Evolutionary conservation across 148 eudicot genomes (phyloP).

Genomic region (Bassia scoparia): DNA sequence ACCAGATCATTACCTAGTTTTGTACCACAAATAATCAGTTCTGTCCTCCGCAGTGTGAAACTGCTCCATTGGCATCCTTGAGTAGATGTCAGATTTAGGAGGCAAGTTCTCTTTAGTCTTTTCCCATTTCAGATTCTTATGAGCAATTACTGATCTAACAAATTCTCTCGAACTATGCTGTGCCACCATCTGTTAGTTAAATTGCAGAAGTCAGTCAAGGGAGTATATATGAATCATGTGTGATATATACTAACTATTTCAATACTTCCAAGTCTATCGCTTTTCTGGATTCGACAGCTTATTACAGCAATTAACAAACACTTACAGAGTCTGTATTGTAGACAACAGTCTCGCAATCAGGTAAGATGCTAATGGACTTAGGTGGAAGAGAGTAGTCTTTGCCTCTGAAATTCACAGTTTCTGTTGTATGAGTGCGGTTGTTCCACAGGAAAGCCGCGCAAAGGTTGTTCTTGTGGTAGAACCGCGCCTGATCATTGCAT

Average conservation of each 20-base stretch:
- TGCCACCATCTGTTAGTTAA: slow-evolving; percentile 45
- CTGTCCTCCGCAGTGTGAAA: slow-evolving; percentile 47
- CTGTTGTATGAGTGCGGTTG: slow-evolving; percentile 34
- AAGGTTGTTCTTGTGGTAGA: slow-evolving; percentile 48
- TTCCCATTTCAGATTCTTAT: slow-evolving; percentile 59
- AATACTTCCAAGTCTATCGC: too few species aligned
- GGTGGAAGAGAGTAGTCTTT: slow-evolving; percentile 41
- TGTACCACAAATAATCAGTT: slow-evolving; percentile 86
- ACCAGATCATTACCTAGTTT: slow-evolving; percentile 47
- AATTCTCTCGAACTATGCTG: slow-evolving; percentile 67
- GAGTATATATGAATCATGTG: too few species aligned
- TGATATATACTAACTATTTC: too few species aligned
- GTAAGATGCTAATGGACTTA: slow-evolving; percentile 78
- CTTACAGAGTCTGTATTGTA: slow-evolving; percentile 60
- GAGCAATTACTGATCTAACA: slow-evolving; percentile 36
- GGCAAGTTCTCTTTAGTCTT: slow-evolving; percentile 51
- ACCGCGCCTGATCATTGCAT: slow-evolving; percentile 37
- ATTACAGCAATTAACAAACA: background rate
- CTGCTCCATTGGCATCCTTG: slow-evolving; percentile 50
- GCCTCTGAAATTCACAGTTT: slow-evolving; percentile 49
- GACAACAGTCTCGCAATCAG: slow-evolving; percentile 78
- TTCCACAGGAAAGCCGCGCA: slow-evolving; percentile 79
- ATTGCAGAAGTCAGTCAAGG: background rate
- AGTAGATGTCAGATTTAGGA: slow-evolving; percentile 13
- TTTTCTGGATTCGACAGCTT: background rate